phyloP scores from a whole-genome alignment of 1,139 yeast species.

The Candida tropicalis region DNA sequence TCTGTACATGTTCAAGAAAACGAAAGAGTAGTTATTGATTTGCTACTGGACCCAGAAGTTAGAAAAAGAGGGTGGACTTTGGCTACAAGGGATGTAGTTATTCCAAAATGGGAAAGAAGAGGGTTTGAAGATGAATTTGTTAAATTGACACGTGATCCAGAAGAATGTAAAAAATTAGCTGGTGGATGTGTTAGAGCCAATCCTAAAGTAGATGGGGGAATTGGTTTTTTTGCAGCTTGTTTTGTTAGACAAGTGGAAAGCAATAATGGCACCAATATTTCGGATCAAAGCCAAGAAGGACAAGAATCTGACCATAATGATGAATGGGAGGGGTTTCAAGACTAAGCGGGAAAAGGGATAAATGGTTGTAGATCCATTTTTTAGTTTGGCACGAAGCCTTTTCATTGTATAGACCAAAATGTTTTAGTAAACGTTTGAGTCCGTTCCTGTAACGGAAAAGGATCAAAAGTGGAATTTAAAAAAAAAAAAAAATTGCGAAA shows the following conservation, averaged over 20 bases:
- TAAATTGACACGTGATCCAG: constrained; percentile 46
- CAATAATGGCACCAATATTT: background rate
- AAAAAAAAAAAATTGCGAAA: background rate
- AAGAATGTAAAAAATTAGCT: constrained; percentile 57
- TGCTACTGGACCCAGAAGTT: constrained; percentile 65
- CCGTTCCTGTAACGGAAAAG: background rate
- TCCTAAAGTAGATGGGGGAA: constrained; percentile 92
- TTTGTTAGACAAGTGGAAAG: constrained; percentile 41
- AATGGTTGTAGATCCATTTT: too few species aligned
- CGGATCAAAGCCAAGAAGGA: constrained; percentile 19
- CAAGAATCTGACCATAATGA: constrained; percentile 15
- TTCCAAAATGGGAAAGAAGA: constrained; percentile 85
- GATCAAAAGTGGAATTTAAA: too few species aligned
- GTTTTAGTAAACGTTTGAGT: background rate
- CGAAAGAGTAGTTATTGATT: constrained; percentile 83
- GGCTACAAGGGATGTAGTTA: constrained; percentile 60
- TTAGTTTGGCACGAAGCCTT: too few species aligned
- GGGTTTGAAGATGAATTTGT: constrained; percentile 73
- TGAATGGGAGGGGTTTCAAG: constrained; percentile 22
- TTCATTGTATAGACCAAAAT: background rate
- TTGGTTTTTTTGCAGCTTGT: constrained; percentile 94
- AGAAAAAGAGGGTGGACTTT: constrained; percentile 73
- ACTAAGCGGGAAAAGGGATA: background rate
- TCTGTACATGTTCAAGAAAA: constrained; percentile 93
- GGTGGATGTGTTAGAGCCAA: constrained; percentile 84